These are phyloP conservation scores for Calonectria henricotiae DNA, from an alignment of 2,329 filamentous ascomycete genomes.

Conservation along the genomic window DNA sequence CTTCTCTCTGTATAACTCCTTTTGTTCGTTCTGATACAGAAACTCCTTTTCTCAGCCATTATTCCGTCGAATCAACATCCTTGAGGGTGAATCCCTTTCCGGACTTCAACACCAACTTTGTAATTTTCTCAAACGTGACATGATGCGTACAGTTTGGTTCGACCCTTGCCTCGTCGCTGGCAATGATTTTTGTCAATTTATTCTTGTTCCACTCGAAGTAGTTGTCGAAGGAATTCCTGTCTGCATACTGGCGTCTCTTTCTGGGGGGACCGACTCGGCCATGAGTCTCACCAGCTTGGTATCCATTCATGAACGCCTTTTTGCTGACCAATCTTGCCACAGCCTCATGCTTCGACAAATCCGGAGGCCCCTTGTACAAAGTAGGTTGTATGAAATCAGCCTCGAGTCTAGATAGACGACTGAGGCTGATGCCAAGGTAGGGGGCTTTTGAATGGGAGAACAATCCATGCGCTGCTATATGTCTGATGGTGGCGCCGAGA, in stretches of 20 bases:
- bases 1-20: too few species aligned
- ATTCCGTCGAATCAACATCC: neutral
- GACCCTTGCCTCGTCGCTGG: neutral
- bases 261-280: neutral
- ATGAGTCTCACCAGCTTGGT: neutral
- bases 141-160: neutral
- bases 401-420: neutral
- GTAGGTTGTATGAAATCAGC: neutral
- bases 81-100: neutral
- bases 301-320: neutral
- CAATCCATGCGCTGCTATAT: neutral
- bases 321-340: neutral
- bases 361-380: neutral
- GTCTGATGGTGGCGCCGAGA: neutral
- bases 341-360: neutral
- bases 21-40: too few species aligned
- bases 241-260: neutral
- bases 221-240: neutral
- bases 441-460: neutral
- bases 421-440: neutral
- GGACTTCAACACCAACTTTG: neutral
- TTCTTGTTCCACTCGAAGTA: neutral
- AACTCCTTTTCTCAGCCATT: too few species aligned
- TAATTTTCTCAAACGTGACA: neutral
- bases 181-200: neutral